Conservation (phyloP, 306 rosid species). For the Begonia masoniana region DNA sequence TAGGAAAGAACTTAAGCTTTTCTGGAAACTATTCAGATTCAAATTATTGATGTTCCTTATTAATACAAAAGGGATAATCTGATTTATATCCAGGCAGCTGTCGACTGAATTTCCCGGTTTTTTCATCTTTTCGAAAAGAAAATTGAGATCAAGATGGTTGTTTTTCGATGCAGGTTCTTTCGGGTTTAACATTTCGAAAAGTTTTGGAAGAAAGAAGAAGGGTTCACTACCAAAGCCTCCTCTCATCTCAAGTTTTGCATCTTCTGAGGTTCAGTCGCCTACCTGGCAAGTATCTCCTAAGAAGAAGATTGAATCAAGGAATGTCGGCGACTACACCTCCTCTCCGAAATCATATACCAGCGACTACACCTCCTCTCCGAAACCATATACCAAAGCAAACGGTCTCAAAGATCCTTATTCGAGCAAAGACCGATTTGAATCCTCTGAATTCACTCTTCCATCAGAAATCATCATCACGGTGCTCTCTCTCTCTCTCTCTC, state of each 20-base stretch:
- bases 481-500: constrained; percentile 13
- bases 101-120: no score
- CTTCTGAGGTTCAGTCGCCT: constrained; percentile 36
- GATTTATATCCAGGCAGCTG: no score
- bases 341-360: constrained; percentile 12
- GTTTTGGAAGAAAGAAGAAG: constrained; percentile 20
- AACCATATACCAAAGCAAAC: constrained; percentile 18
- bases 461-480: constrained; percentile 29
- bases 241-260: constrained; percentile 18
- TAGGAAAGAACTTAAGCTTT: no score
- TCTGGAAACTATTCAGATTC: no score
- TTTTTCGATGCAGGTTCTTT: constrained; percentile 22
- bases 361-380: neutral
- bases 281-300: constrained; percentile 20
- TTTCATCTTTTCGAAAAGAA: neutral
- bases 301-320: constrained; percentile 18
- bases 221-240: constrained; percentile 40
- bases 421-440: constrained; percentile 2
- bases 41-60: neutral
- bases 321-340: neutral
- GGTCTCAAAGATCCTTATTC: constrained; percentile 14
- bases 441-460: constrained; percentile 12
- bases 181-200: constrained; percentile 17
- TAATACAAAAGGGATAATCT: no score
- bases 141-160: neutral